Conservation (phyloP, 176 grass and related monocot species). For the Juncus inflexus region DNA sequence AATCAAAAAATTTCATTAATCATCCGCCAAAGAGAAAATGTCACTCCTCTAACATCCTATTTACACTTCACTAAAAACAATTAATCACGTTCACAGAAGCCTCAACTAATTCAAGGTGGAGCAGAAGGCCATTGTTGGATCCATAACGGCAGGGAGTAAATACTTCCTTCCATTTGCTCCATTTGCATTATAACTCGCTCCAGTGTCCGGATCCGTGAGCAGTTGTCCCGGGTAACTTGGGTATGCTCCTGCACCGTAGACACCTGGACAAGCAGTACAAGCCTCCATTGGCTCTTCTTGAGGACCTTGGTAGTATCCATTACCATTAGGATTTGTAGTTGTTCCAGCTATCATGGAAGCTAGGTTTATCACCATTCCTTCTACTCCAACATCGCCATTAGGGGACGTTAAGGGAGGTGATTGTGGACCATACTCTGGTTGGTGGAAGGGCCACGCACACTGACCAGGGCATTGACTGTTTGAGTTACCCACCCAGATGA, state of each 20-base stretch:
- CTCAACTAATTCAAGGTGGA: constrained; percentile 31
- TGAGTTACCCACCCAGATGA: constrained; percentile 34
- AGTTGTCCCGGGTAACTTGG: constrained; percentile 37
- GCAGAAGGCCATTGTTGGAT: constrained; percentile 27
- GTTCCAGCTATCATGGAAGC: constrained; percentile 42
- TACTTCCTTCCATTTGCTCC: constrained; percentile 31
- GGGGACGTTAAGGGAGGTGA: constrained; percentile 27
- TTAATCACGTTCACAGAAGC: not conserved
- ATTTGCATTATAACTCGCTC: constrained; percentile 38
- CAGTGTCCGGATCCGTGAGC: constrained; percentile 17
- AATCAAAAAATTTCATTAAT: not conserved
- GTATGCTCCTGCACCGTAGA: constrained; percentile 26
- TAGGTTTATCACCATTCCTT: constrained; percentile 42
- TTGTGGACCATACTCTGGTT: constrained; percentile 41
- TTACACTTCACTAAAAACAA: not conserved
- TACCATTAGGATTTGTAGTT: constrained; percentile 34
- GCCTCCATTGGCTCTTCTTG: constrained; percentile 24
- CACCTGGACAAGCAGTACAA: constrained; percentile 19
- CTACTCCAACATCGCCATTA: constrained; percentile 34
- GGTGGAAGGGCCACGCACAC: constrained; percentile 54
- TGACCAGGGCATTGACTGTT: constrained; percentile 36
- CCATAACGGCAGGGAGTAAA: constrained; percentile 27
- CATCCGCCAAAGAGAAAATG: not conserved
- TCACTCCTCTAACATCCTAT: constrained; percentile 12
- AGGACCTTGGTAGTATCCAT: constrained; percentile 39